Conservation (phyloP, 2,329 filamentous ascomycete species). For the Talaromyces sp. region DNA sequence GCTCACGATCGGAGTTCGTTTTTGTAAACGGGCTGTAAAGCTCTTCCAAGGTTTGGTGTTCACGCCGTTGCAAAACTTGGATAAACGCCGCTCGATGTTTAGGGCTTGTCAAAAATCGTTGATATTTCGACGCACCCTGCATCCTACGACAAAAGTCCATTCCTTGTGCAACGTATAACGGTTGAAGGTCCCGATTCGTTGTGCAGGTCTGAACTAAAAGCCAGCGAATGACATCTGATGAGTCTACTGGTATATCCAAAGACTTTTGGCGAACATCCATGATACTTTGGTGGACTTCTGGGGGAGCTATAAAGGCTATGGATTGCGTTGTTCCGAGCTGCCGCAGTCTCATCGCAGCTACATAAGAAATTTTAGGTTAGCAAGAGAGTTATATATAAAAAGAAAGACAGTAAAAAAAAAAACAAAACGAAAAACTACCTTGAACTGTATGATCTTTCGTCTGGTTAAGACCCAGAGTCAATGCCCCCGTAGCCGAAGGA, state of each 20-base stretch:
- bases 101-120: constrained; percentile 34
- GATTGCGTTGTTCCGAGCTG: constrained; percentile 55
- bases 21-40: constrained; percentile 45
- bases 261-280: constrained; percentile 39
- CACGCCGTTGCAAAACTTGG: constrained; percentile 44
- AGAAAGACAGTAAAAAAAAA: neutral
- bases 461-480: constrained; percentile 53
- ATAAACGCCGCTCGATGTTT: constrained; percentile 39
- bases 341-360: constrained; percentile 61
- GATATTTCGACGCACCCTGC: constrained; percentile 44
- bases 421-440: constrained; percentile 32
- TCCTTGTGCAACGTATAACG: constrained; percentile 57
- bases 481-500: constrained; percentile 40
- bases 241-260: constrained; percentile 30
- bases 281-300: constrained; percentile 60
- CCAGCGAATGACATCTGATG: constrained; percentile 55
- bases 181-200: constrained; percentile 54
- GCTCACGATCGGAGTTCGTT: constrained; percentile 12
- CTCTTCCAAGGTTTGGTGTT: constrained; percentile 54
- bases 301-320: constrained; percentile 50
- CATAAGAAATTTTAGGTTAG: neutral
- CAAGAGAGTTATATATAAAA: constrained; percentile 1
- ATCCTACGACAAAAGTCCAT: constrained; percentile 55
- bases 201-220: constrained; percentile 60
- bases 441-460: constrained; percentile 60